These are phyloP conservation scores for Jatropha curcas DNA, from an alignment of 345 rosid species.

Conservation along the genomic window DNA sequence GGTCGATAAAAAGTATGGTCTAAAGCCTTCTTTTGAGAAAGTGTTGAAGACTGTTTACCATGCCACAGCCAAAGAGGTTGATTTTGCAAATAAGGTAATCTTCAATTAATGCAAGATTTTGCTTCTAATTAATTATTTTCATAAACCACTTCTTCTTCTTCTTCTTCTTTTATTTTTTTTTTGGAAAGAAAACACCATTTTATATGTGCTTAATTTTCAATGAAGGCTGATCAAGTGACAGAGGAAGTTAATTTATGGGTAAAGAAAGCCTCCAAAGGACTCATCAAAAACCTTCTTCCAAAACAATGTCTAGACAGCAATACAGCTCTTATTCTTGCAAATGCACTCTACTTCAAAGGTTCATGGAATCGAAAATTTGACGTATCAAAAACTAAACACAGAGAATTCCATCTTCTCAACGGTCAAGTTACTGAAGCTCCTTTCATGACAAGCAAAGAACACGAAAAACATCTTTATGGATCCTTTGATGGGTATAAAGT, in stretches of 20 bases:
- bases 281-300: slow-evolving; percentile 32
- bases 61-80: slow-evolving; percentile 20
- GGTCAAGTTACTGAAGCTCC: slow-evolving; percentile 25
- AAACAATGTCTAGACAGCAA: background rate
- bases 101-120: background rate
- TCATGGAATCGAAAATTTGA: slow-evolving; percentile 31
- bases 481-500: slow-evolving; percentile 26
- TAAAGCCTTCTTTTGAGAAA: slow-evolving; percentile 22
- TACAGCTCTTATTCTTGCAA: slow-evolving; percentile 32
- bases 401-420: slow-evolving; percentile 25
- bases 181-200: too few relatives aligned
- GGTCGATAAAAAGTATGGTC: slow-evolving; percentile 14
- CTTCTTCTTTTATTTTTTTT: too few relatives aligned
- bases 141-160: too few relatives aligned
- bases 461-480: slow-evolving; percentile 12
- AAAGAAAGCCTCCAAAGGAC: slow-evolving; percentile 29
- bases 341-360: slow-evolving; percentile 46
- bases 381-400: slow-evolving; percentile 15
- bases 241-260: slow-evolving; percentile 34
- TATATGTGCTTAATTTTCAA: background rate
- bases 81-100: slow-evolving; percentile 24
- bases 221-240: slow-evolving; percentile 27
- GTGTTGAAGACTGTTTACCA: background rate
- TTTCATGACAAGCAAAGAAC: slow-evolving; percentile 27
- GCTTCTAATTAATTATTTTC: background rate